Evolutionary conservation across 148 eudicot species (phyloP), one percentile per base, ranked within the genome.

Genomic region (Chenopodium formosanum): DNA sequence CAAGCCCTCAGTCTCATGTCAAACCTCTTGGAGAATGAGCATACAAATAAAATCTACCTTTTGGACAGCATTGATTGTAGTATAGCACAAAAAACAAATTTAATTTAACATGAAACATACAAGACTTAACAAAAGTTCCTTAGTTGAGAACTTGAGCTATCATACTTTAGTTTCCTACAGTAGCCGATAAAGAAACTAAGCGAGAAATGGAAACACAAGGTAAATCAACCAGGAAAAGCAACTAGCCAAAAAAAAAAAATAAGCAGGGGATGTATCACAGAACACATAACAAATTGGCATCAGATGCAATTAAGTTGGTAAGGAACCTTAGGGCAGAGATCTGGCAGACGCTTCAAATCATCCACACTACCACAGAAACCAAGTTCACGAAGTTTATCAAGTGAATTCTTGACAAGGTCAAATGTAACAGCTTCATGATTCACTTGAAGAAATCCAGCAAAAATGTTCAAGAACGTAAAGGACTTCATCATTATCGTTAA

Each of bases 291-390:
- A 34, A 78, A 17, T 56, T 52, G 1, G 71, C 63, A 52, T 62
- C 46, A 71, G 52, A 32, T 31, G 79, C 32, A 73, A 44, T 73
- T 13, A 31, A 73, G 64, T 9, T 65, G 2, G 78, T 20, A 76
- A 77, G 76, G 62, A 79, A 93, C 97, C 98, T 91, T 83, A 31
- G 98, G 98, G 86, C 90, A 93, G 83, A 93, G 86, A 76, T 87
- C 73, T 60, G 96, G 84, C 72, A 95, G 91, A 70, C 82, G 86
- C 86, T 87, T 91, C 76, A 95, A 76, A 73, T 91, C 96, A 37
- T 88, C 86, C 78, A 89, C 81, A 81, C 86, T 86, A 75, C 79
- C 79, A 78, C 85, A 73, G 82, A 89, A 76, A 40, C 96, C 93
- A 83, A 83, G 86, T 83, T 84, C 85, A 60, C 77, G 37, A 50